Conservation (phyloP, 192 early-diverging fungal genomes). For the Chytriomyces sp. region DNA sequence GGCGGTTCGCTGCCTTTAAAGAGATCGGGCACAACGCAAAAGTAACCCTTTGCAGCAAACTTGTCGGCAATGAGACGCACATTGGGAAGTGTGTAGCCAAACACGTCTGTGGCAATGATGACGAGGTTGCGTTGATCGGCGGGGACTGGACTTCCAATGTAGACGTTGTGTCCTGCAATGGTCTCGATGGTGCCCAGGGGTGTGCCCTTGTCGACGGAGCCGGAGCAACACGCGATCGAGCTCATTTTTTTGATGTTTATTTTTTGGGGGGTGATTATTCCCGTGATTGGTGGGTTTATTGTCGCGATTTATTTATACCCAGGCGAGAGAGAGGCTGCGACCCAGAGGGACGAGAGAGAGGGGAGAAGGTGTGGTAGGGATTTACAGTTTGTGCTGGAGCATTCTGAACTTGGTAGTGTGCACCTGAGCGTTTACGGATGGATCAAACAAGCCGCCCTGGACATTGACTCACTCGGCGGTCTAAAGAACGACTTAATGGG, state of each 20-base stretch:
- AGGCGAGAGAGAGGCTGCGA: too few relatives aligned
- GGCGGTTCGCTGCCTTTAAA: slow-evolving; percentile 30
- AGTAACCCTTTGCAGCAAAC: slow-evolving; percentile 30
- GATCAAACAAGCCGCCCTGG: too few relatives aligned
- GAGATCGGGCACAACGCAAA: slow-evolving; percentile 34
- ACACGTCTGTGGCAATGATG: slow-evolving; percentile 41
- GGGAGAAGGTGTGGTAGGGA: too few relatives aligned
- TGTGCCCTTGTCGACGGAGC: slow-evolving; percentile 18
- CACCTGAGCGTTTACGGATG: too few relatives aligned
- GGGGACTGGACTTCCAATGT: slow-evolving; percentile 21
- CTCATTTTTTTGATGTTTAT: neutral
- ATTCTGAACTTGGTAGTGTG: too few relatives aligned
- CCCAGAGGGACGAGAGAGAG: too few relatives aligned
- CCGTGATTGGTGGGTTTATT: too few relatives aligned
- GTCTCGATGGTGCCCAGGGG: slow-evolving; percentile 11
- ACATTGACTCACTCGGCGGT: too few relatives aligned
- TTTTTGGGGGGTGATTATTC: neutral
- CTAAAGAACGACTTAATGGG: too few relatives aligned
- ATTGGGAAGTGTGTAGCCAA: slow-evolving; percentile 44
- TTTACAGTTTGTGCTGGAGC: too few relatives aligned
- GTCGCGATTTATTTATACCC: too few relatives aligned
- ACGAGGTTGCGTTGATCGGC: neutral
- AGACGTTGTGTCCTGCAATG: slow-evolving; percentile 34
- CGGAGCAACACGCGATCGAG: slow-evolving; percentile 14
- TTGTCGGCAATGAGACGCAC: slow-evolving; percentile 42